A percentile compares a stretch with the other conserved stretches of the same genome.
Conservation (phyloP, 2,329 filamentous ascomycete genomes). For the Metarhizium rileyi region DNA sequence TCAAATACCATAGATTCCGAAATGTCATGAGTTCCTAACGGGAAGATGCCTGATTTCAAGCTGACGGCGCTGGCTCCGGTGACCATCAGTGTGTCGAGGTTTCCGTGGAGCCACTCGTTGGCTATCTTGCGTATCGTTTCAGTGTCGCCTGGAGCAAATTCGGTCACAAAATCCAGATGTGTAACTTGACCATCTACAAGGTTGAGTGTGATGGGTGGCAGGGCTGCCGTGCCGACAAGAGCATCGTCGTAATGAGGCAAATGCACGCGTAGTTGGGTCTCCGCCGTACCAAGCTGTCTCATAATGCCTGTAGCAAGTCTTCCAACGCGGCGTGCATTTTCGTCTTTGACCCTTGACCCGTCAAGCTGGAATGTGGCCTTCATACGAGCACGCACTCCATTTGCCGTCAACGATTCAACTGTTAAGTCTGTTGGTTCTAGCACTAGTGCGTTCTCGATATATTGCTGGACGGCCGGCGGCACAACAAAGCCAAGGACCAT, state of each 20-base stretch:
- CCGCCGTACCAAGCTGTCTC: slow-evolving; percentile 60
- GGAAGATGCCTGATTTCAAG: slow-evolving; percentile 70
- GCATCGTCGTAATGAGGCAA: slow-evolving; percentile 75
- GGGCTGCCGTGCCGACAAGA: slow-evolving; percentile 63
- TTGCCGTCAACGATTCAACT: slow-evolving; percentile 71
- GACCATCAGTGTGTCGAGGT: slow-evolving; percentile 59
- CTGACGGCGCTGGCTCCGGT: slow-evolving; percentile 63
- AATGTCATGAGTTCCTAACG: slow-evolving; percentile 67
- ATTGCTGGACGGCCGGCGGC: slow-evolving; percentile 72
- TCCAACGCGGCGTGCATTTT: slow-evolving; percentile 65
- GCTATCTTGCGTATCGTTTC: slow-evolving; percentile 70
- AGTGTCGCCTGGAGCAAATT: slow-evolving; percentile 65
- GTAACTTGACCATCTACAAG: slow-evolving; percentile 72
- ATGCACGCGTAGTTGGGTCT: slow-evolving; percentile 65
- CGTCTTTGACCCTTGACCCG: slow-evolving; percentile 61
- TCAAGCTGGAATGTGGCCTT: slow-evolving; percentile 78
- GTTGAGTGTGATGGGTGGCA: slow-evolving; percentile 68
- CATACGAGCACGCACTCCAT: slow-evolving; percentile 69
- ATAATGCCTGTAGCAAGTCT: slow-evolving; percentile 73
- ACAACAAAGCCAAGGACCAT: slow-evolving; percentile 73
- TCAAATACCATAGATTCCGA: slow-evolving; percentile 68
- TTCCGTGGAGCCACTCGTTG: slow-evolving; percentile 81
- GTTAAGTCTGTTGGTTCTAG: slow-evolving; percentile 77
- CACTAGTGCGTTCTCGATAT: slow-evolving; percentile 73
- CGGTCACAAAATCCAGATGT: slow-evolving; percentile 66